Base-by-base conservation (phyloP, 176 grass and related monocot genomes). In the Luzula sylvatica region DNA sequence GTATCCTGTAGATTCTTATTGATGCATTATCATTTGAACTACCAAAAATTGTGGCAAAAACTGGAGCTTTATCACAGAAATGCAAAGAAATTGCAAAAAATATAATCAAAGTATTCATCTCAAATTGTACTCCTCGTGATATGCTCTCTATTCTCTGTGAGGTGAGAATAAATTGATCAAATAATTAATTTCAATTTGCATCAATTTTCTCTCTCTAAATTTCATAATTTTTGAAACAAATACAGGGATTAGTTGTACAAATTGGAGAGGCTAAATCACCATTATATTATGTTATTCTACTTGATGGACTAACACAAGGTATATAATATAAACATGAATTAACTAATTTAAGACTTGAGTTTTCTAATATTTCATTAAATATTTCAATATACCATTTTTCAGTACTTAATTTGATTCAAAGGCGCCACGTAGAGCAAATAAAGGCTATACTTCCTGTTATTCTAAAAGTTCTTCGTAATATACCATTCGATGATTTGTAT, bases 401-500 rank as follows among this genome's bases (percentile, higher is more conserved):
- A 95, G 83, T 85, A 24, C 59, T 86, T 52, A 42, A 24, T 74
- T 67, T 56, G 56, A 86, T 88, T 69, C 77, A 86, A 64, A 88
- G 80, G 71, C 72, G 71, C 63, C 77, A 85, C 75, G 49, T 88
- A 18, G 77, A 95, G 67, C 90, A 95, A 82, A 45, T 86, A 67
- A 88, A 86, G 55, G 74, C 72, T 11, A 58, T 32, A 43, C 52
- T 95, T 72, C 90, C 90, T 23, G 50, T 65, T 85, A 61, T 95
- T 62, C 76, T 95, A 72, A 69, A 66, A 84, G 80, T 82, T 72
- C 61, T 88, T 21, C n/a, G 25, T 67, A 44, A 45, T 35, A 20
- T 72, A 41, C 41, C 79, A 42, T 59, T 42, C 32, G 23, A 66
- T 74, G 69, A 66, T 78, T 56, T 95, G 47, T 95, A 85, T 59